phyloP scores from a whole-genome alignment of 2,329 filamentous ascomycete genomes.

The Teratosphaeria zuluensis region DNA sequence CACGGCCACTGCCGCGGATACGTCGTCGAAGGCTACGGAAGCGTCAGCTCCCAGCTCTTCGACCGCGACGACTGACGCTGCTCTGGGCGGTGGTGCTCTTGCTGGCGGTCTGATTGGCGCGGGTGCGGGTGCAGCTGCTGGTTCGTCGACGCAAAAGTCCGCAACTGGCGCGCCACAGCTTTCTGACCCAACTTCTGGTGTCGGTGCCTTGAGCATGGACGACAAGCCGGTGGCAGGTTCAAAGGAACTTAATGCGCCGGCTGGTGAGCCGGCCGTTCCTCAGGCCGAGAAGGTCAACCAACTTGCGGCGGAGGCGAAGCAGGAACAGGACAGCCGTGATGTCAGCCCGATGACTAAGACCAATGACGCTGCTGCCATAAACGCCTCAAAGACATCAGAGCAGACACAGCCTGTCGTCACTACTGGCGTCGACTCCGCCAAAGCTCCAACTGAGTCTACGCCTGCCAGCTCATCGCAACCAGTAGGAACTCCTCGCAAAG shows the following conservation, averaged over 20 bases:
- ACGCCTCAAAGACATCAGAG: conserved; percentile 8
- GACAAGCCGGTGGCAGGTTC: conserved; percentile 12
- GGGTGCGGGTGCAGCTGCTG: conserved; percentile 5
- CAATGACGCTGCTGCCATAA: neutral
- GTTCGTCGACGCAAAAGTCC: conserved; percentile 2
- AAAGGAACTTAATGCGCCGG: conserved; percentile 28
- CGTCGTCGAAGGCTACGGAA: neutral
- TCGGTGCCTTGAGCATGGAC: conserved; percentile 18
- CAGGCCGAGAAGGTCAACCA: conserved; percentile 8
- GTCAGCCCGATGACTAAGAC: conserved; percentile 32
- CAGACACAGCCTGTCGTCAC: conserved; percentile 33
- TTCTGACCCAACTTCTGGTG: conserved; percentile 15
- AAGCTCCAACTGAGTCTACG: conserved; percentile 10
- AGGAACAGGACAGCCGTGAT: conserved; percentile 28
- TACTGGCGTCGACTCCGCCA: conserved; percentile 29
- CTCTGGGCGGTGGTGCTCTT: neutral
- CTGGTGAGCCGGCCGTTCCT: conserved; percentile 15
- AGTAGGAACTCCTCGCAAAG: conserved; percentile 17
- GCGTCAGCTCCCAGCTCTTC: neutral
- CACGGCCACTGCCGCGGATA: conserved; percentile 17
- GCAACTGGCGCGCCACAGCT: conserved; percentile 21
- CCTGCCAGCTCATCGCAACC: conserved; percentile 11
- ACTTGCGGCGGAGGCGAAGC: conserved; percentile 5
- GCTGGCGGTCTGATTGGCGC: conserved; percentile 1
- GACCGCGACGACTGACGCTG: neutral